A percentile compares a stretch with the other conserved stretches of the same genome.
These are phyloP conservation scores for Trypanosoma conorhini DNA, from an alignment of 208 protist species.

Conservation along the genomic window DNA sequence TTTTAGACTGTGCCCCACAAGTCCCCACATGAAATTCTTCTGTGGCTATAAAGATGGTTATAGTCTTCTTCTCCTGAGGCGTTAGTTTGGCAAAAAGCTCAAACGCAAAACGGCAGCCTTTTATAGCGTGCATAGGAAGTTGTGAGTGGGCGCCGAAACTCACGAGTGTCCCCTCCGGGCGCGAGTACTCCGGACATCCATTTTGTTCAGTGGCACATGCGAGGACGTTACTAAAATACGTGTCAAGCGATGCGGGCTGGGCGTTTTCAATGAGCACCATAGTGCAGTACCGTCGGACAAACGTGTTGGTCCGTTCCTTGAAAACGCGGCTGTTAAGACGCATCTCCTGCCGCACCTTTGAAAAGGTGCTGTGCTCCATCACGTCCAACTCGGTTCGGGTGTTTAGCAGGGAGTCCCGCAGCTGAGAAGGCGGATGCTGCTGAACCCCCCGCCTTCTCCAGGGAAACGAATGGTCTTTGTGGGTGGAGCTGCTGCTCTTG, in stretches of 20 bases:
- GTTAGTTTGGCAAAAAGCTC: constrained; percentile 43
- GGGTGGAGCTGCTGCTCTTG: background rate
- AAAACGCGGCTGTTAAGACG: constrained; percentile 68
- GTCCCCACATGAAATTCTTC: constrained; percentile 75
- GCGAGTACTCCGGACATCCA: constrained; percentile 60
- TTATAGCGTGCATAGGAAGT: constrained; percentile 56
- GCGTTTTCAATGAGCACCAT: constrained; percentile 62
- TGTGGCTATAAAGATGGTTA: constrained; percentile 59
- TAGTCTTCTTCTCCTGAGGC: constrained; percentile 30
- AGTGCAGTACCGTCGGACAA: constrained; percentile 43
- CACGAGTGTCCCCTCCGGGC: constrained; percentile 50
- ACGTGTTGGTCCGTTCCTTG: constrained; percentile 63
- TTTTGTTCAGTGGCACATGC: constrained; percentile 21
- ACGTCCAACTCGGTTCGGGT: background rate
- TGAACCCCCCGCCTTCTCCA: background rate
- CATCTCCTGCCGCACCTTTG: constrained; percentile 34
- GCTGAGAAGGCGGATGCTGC: background rate
- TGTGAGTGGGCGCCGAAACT: constrained; percentile 69
- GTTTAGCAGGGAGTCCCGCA: background rate
- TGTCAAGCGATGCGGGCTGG: constrained; percentile 8
- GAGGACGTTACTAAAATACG: constrained; percentile 16
- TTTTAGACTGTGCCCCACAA: constrained; percentile 29
- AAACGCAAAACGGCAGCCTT: constrained; percentile 61
- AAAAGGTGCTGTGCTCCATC: constrained; percentile 10
- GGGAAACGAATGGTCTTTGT: background rate